Conservation (phyloP, 2,329 filamentous ascomycete genomes). For the Didymellaceae sp. region DNA sequence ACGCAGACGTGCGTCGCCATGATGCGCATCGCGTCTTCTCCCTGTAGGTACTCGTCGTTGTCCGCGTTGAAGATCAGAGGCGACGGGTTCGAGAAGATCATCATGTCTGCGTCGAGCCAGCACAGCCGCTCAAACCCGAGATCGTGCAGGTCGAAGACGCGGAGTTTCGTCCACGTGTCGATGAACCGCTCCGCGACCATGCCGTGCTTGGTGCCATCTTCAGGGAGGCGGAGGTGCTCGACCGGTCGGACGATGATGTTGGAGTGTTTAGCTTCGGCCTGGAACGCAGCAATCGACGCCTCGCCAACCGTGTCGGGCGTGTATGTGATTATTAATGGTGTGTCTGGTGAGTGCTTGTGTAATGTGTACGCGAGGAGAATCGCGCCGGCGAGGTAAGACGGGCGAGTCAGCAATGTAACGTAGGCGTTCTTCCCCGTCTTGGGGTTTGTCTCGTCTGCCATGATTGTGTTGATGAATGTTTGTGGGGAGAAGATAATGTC, state of each 20-base stretch:
- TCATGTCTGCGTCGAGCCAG: conserved; percentile 62
- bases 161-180: conserved; percentile 63
- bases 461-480: too few species aligned
- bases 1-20: conserved; percentile 60
- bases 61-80: conserved; percentile 50
- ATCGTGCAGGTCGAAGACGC: conserved; percentile 57
- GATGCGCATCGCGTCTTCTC: conserved; percentile 44
- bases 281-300: conserved; percentile 51
- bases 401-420: conserved; percentile 59
- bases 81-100: conserved; percentile 52
- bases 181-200: conserved; percentile 60
- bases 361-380: conserved; percentile 59
- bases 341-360: conserved; percentile 52
- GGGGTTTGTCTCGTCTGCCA: conserved; percentile 13
- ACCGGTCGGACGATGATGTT: conserved; percentile 52
- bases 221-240: conserved; percentile 50
- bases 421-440: conserved; percentile 47
- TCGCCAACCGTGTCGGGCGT: conserved; percentile 52
- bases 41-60: conserved; percentile 42
- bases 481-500: too few species aligned
- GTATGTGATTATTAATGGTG: conserved; percentile 59
- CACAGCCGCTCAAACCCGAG: conserved; percentile 49
- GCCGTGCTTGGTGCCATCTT: conserved; percentile 36
- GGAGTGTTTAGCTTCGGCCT: conserved; percentile 49
- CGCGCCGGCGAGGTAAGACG: conserved; percentile 60